Conservation (phyloP, 2,329 filamentous ascomycete species). For the Cercospora sp. region DNA sequence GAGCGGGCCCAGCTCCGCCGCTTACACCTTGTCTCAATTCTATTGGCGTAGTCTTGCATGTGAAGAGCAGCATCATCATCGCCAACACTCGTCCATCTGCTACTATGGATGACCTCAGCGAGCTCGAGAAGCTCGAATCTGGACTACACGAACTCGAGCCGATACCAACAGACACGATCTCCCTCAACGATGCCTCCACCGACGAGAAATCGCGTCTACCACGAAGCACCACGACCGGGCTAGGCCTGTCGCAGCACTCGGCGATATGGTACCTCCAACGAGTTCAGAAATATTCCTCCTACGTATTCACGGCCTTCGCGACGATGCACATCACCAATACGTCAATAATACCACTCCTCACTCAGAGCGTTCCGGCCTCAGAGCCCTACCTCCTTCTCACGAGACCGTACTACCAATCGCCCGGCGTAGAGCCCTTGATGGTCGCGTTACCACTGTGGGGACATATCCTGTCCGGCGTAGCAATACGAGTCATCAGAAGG, state of each 20-base stretch:
- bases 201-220: conserved; percentile 19
- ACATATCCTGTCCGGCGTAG: conserved; percentile 76
- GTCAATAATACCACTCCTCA: conserved; percentile 74
- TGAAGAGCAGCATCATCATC: conserved; percentile 17
- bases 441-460: conserved; percentile 72
- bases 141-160: conserved; percentile 75
- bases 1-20: conserved; percentile 2
- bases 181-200: conserved; percentile 17
- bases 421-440: conserved; percentile 75
- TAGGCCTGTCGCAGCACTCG: conserved; percentile 66
- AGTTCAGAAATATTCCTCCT: conserved; percentile 85
- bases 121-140: conserved; percentile 32
- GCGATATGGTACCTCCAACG: conserved; percentile 75
- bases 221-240: conserved; percentile 43
- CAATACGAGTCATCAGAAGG: conserved; percentile 72
- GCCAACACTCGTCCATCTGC: not conserved
- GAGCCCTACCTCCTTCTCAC: conserved; percentile 89
- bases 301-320: conserved; percentile 76
- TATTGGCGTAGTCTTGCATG: conserved; percentile 15
- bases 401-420: conserved; percentile 87
- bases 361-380: conserved; percentile 69
- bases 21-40: conserved; percentile 8
- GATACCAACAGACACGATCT: conserved; percentile 64
- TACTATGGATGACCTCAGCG: conserved; percentile 36
- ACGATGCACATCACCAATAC: conserved; percentile 79